Base-by-base conservation (phyloP, 2,329 filamentous ascomycete genomes). In the Lasiodiplodia gonubiensis region DNA sequence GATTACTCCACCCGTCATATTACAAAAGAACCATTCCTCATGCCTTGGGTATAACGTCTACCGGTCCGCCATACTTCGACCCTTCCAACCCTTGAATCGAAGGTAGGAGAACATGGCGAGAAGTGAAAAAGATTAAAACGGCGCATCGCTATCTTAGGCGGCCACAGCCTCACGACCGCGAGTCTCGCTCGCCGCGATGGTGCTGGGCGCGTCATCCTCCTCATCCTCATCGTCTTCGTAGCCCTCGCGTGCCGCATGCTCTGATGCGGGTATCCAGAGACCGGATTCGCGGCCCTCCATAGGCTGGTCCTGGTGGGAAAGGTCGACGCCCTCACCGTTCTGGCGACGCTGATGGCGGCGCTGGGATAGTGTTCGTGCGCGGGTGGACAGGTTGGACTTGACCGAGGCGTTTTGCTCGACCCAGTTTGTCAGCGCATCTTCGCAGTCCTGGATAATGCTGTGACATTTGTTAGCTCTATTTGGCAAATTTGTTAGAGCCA, bases 351-450 rank as follows among this genome's bases (percentile, higher is more conserved):
- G 88, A 68, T 90, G 88, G 71, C 93, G 90, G 73, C 94, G 90
- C 79, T 93, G 92, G 54, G 92, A 97, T 42, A 98, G 87, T 18
- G 90, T 96, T 72, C 94, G 92, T 49, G 94, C 89, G 68, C 95
- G 92, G 21, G 90, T 91, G 4, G 93, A 97, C 59, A 99, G 88
- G 79, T 92, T 94, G 71, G 94, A 90, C 67, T 87, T 91, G 72
- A 99, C 93, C 54, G 92, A 90, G 6, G 95, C 94, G 76, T 96
- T 95, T 75, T 93, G 90, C 68, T 89, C 87, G 48, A 98, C 93
- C 95, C 95, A 99, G 85, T 97, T 97, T 79, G 93, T 97, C 69
- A 99, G 89, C 1, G 95, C 88, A 78, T 98, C 94, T 82, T 99
- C 95, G 80, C 95, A 99, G 81, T 99, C 95, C 83, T 99, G 95